A percentile compares a stretch with the other conserved stretches of the same genome.
These are phyloP conservation scores for Fraxinus americana DNA, from an alignment of 257 asterid species.

Conservation along the genomic window DNA sequence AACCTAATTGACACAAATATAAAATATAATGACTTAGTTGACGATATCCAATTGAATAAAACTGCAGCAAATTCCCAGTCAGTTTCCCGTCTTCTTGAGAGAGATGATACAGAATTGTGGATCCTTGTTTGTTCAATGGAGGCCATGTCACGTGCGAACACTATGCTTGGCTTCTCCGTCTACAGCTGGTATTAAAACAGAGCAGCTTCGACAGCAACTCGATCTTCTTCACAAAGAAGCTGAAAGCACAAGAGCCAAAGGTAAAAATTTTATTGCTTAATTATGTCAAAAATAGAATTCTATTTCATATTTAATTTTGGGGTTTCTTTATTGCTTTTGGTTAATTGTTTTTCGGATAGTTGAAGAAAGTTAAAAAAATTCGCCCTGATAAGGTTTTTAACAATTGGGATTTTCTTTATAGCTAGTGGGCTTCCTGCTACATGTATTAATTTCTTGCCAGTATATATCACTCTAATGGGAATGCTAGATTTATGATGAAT, in stretches of 20 bases:
- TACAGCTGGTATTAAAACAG: constrained; percentile 15
- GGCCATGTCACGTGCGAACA: constrained; percentile 22
- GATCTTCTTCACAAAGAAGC: constrained; percentile 48
- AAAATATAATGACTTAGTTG: no score
- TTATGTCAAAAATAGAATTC: background rate
- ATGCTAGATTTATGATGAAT: background rate
- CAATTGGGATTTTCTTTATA: background rate
- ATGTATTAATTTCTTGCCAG: background rate
- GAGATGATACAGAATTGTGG: constrained; percentile 35
- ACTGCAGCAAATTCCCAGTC: background rate
- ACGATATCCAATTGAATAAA: background rate
- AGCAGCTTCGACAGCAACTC: constrained; percentile 35
- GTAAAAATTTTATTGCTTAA: constrained; percentile 1
- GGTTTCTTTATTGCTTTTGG: background rate
- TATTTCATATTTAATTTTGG: background rate
- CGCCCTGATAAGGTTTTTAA: background rate
- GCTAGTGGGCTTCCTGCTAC: background rate
- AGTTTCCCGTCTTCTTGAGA: background rate
- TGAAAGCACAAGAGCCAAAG: constrained; percentile 38
- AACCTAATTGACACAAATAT: no score
- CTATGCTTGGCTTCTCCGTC: constrained; percentile 30
- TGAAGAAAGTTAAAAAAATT: background rate
- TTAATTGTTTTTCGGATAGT: background rate
- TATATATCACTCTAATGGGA: background rate
- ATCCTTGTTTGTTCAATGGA: constrained; percentile 29